Base-by-base conservation (phyloP, 2,329 filamentous ascomycete genomes). In the Hypoxylon sp. region DNA sequence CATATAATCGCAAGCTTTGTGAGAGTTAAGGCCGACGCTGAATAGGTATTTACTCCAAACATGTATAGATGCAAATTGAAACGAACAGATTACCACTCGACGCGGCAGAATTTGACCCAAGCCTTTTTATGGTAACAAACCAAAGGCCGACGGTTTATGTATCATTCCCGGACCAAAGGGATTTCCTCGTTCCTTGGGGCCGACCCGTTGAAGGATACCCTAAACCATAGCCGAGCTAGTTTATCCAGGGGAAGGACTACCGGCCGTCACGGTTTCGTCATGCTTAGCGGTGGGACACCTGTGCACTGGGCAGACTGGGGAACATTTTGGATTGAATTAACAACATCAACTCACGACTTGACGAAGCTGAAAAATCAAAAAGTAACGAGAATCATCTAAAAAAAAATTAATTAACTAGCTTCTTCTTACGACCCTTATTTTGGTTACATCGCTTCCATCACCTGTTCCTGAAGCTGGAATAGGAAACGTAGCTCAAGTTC, bases 111-210 rank as follows among this genome's bases (percentile, higher is more conserved):
- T 6, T 43, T 26, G 34, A 22, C 8, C 44, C 50, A 22, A 17
- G 28, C 13, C 3, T 28, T 19, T 53, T 34, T 53, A 5, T 49
- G 41, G 39, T 49, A 19, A 43, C 52, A 58, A 54, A 52, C 65
- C 56, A 64, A 56, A 32, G 11, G n/a, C 43, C 30, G 34, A 44
- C 51, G 11, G 19, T 52, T 19, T 41, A 56, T 59, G 39, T 4
- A 22, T 37, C 52, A 41, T 41, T 49, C 52, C 59, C 64, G 67
- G 64, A 59, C 67, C 56, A 68, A 68, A 65, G 67, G 64, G 47
- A 56, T 59, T 57, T 39, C 10, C 50, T 51, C 10, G 32, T n/a
- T 7, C 56, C 39, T 56, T 67, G 65, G 67, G 62, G 32, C 67
- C 65, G 67, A 66, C 26, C 66, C 65, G 62, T 58, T 8, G 17